Evolutionary conservation across 768 basidiomycete genomes (phyloP).

Genomic region (Strobilomyces echinocephalus): DNA sequence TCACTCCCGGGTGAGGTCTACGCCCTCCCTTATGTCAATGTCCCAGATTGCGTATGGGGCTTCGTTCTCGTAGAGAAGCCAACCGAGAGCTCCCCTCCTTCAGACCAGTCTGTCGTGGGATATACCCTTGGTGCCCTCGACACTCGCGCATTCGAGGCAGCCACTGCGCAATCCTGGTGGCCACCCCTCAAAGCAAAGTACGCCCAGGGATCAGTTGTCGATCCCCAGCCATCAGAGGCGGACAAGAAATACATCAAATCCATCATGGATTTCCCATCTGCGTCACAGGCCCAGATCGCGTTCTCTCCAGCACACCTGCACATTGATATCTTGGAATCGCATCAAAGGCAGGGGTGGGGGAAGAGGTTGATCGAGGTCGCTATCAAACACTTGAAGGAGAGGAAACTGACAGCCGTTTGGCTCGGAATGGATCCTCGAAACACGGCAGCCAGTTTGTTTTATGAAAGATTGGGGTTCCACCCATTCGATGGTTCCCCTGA

Average conservation of each 20-base stretch:
- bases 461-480: constrained; percentile 57
- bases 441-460: constrained; percentile 54
- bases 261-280: constrained; percentile 35
- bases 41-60: constrained; percentile 59
- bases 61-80: constrained; percentile 62
- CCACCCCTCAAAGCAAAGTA: constrained; percentile 56
- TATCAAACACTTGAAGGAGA: constrained; percentile 47
- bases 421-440: constrained; percentile 66
- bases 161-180: constrained; percentile 60
- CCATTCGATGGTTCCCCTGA: constrained; percentile 48
- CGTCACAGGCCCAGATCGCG: constrained; percentile 49
- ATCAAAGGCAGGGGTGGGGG: constrained; percentile 72
- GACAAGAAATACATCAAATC: constrained; percentile 31
- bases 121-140: constrained; percentile 67
- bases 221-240: constrained; percentile 16
- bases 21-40: constrained; percentile 69
- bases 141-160: constrained; percentile 58
- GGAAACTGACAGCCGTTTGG: constrained; percentile 52
- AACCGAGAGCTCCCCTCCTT: constrained; percentile 15
- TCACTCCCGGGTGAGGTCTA: constrained; percentile 71
- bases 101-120: constrained; percentile 53
- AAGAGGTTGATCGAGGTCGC: constrained; percentile 53
- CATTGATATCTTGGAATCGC: constrained; percentile 62
- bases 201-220: constrained; percentile 22
- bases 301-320: constrained; percentile 76